Base-by-base conservation (phyloP, 2,329 filamentous ascomycete species). In the Acrocalymma vagum region DNA sequence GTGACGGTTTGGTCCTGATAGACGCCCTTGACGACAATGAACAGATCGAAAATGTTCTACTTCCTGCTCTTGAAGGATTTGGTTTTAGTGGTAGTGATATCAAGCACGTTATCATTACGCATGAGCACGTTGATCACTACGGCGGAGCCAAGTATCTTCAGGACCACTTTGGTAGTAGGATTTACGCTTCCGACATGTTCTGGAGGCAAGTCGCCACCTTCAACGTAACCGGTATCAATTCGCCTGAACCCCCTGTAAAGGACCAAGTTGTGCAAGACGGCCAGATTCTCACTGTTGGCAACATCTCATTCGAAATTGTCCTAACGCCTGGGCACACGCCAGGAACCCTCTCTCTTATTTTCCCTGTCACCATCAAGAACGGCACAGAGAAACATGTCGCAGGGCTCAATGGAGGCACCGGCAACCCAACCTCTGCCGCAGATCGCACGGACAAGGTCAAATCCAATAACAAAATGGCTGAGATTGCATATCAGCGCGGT, bases 101-200 rank as follows among this genome's bases (percentile, higher is more conserved):
- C 34, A 45, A 38, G 15, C 27, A 25, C 17, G 31, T 49, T 13
- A 29, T 49, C 21, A 41, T 52, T 15, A 52, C 45, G 7, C 45
- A 49, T 15, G 45, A 52, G 34, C 45, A 51, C 25, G 30, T 36
- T 10, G 45, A 51, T 18, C 41, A 51, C 24, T 48, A 45, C 22
- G 45, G 48, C 16, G 45, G 48, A 3, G 40, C 41, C 5, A 36
- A 14, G 9, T 51, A 39, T 31, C 20, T 51, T 14, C 45, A 51
- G 25, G 40, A 48, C 16, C 38, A 29, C 5, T 51, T 35, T 23
- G 18, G 26, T 16, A 21, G 38, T 5, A 26, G 32, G 1, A 37
- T 41, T 1, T 51, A 45, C 20, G 42, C 41, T 16, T 42, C 44
- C 6, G 38, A 45, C 15, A n/a, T 29, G 7, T 34, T 38, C 3